Evolutionary conservation across 1,284 basidiomycete genomes (phyloP), one percentile per base, ranked within the genome.

Genomic region (Xanthoconium separans): DNA sequence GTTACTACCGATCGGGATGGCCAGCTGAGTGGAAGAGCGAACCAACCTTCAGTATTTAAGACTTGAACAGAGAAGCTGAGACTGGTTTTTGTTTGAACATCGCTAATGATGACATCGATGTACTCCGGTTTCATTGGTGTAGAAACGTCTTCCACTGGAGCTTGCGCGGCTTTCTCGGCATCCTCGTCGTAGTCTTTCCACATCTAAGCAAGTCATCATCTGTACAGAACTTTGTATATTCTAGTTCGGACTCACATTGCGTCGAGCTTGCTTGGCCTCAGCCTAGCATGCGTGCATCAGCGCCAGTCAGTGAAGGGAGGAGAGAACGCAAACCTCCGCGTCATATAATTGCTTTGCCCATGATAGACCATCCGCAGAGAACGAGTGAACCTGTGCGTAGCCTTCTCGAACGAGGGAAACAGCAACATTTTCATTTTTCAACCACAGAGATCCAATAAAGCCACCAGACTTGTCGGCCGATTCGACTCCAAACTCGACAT

Each of bases 11-110:
- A 57, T 51, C 22, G 33, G 33, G 29, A 7, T 20, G n/a, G 27
- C 43, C 47, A 55, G 45, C 34, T 48, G 46, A 40, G 47, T 45
- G n/a, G 39, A 18, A 50, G 12, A 16, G 16, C 42, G 12, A 4
- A 18, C 76, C 52, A 58, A 90, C 92, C 93, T 74, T 93, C 89
- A 5, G 89, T 91, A 69, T 92, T 91, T 27, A 97, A 81, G 44
- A 97, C 81, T 70, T 99, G 96, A 15, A 98, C 85, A 13, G 93
- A 96, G 77, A 99, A 98, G 24, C 73, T 77, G 68, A 98, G 89
- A 37, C 82, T 84, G 50, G 85, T 85, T 58, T 79, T 77, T 7
- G 85, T 81, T 50, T 92, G 86, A 43, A 97, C 83, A 66, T 98
- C 93, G 51, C 93, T 95, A 62, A 98, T 82, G 70, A 95, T 90